A percentile compares a stretch with the other conserved stretches of the same genome.
Conservation (phyloP, 1,284 basidiomycete species). For the Irpex lacteus region DNA sequence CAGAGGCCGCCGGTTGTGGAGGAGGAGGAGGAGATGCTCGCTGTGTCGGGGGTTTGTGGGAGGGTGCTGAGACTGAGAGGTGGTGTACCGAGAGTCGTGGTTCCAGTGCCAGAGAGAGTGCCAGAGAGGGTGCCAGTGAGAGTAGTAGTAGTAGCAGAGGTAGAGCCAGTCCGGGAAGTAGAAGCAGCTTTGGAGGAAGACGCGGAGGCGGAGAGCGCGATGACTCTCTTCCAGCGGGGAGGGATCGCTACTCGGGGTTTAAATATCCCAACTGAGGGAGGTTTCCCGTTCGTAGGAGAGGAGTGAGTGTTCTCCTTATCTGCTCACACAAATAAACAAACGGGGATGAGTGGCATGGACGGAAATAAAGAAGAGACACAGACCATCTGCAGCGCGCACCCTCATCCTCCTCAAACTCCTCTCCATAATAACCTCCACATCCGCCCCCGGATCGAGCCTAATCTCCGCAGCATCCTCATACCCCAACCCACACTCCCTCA, state of each 20-base stretch:
- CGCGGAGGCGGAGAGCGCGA: background rate
- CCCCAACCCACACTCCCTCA: background rate
- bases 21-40: too few species aligned
- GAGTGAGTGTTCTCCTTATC: background rate
- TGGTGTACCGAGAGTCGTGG: too few species aligned
- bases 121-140: too few species aligned
- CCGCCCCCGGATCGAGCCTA: background rate
- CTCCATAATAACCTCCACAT: background rate
- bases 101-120: too few species aligned
- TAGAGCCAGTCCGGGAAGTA: too few species aligned
- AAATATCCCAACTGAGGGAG: background rate
- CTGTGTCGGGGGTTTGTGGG: too few species aligned
- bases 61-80: too few species aligned
- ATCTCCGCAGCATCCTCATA: background rate
- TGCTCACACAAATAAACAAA: too few species aligned
- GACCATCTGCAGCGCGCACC: background rate
- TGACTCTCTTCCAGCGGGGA: background rate
- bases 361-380: too few species aligned
- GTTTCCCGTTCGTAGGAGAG: background rate
- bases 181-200: constrained; percentile 18
- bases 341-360: too few species aligned
- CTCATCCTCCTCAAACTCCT: background rate
- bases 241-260: background rate
- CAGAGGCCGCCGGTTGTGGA: too few species aligned
- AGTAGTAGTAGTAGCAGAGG: too few species aligned